These are phyloP conservation scores for Paratinospora sagittata DNA, from an alignment of 164 flowering plant species.

Conservation along the genomic window DNA sequence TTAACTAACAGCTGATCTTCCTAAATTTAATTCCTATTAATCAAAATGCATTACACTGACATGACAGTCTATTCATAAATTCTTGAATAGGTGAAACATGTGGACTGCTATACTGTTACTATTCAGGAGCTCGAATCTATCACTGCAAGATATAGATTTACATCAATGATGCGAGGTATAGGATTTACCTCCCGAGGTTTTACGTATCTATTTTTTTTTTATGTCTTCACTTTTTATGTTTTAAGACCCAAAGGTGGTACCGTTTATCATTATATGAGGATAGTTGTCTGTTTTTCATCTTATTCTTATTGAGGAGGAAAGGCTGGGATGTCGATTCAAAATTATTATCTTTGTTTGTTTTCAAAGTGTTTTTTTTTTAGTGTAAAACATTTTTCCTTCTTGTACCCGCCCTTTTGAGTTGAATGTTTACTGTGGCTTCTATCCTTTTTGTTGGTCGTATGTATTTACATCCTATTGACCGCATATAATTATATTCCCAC, in stretches of 20 bases:
- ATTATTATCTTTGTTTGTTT: background rate
- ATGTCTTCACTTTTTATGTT: background rate
- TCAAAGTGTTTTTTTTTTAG: background rate
- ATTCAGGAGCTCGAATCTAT: constrained; percentile 74
- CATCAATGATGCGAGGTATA: constrained; percentile 93
- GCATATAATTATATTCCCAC: constrained; percentile 7
- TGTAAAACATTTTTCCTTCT: background rate
- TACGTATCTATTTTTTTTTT: background rate
- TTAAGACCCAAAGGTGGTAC: background rate
- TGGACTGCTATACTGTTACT: constrained; percentile 73
- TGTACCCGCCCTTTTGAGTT: background rate
- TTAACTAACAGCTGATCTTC: no score
- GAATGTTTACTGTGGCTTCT: background rate
- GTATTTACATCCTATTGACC: background rate
- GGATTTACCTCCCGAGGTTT: background rate
- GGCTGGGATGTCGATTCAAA: background rate
- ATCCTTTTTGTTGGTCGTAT: background rate
- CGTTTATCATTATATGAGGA: background rate
- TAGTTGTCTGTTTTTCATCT: background rate
- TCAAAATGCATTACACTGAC: no score
- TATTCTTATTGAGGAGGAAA: background rate
- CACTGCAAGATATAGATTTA: constrained; percentile 58
- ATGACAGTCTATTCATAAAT: no score
- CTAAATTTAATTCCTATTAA: no score
- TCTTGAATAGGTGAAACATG: constrained; percentile 63